Evolutionary conservation across 495 filamentous ascomycete species (phyloP).

Genomic region (Neurospora sp.): DNA sequence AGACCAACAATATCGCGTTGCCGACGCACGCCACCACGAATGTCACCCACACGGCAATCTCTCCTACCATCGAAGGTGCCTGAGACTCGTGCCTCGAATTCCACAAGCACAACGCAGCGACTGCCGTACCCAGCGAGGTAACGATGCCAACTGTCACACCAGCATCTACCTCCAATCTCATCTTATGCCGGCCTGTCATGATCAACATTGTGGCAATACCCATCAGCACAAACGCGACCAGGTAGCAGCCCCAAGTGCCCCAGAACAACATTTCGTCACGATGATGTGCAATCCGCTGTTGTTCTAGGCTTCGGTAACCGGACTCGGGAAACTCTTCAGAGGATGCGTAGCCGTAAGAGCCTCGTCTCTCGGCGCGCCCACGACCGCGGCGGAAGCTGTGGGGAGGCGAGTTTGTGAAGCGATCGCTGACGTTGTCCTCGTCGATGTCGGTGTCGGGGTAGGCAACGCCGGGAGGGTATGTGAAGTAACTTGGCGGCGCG

Average conservation of each 20-base stretch:
- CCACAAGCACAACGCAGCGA: slow-evolving; percentile 41
- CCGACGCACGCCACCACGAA: slow-evolving; percentile 39
- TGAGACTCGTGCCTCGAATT: slow-evolving; percentile 32
- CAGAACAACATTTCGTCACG: slow-evolving; percentile 38
- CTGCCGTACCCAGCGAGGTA: slow-evolving; percentile 43
- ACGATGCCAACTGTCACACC: slow-evolving; percentile 51
- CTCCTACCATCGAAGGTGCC: slow-evolving; percentile 24
- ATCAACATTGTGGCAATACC: slow-evolving; percentile 43
- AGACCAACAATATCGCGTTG: slow-evolving; percentile 40
- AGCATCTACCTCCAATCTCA: slow-evolving; percentile 47
- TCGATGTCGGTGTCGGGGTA: slow-evolving; percentile 21
- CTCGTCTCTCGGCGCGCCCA: slow-evolving; percentile 13
- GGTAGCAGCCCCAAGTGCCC: slow-evolving; percentile 34
- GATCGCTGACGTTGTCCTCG: slow-evolving; percentile 14
- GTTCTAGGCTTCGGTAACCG: slow-evolving; percentile 30
- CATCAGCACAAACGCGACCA: slow-evolving; percentile 41
- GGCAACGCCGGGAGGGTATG: slow-evolving; percentile 2
- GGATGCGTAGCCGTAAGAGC: slow-evolving; percentile 19
- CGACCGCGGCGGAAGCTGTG: slow-evolving; percentile 13
- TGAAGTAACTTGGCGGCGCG: slow-evolving; percentile 12
- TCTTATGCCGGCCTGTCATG: slow-evolving; percentile 41
- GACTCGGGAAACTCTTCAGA: slow-evolving; percentile 23
- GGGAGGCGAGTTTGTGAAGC: slow-evolving; percentile 8
- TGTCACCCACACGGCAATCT: slow-evolving; percentile 31
- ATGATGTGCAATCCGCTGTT: slow-evolving; percentile 29